Percentiles rank a stretch among this genome's conserved stretches.
Evolutionary conservation across 2,329 filamentous ascomycete genomes (phyloP).

Genomic region (Colletotrichum tamarilloi): DNA sequence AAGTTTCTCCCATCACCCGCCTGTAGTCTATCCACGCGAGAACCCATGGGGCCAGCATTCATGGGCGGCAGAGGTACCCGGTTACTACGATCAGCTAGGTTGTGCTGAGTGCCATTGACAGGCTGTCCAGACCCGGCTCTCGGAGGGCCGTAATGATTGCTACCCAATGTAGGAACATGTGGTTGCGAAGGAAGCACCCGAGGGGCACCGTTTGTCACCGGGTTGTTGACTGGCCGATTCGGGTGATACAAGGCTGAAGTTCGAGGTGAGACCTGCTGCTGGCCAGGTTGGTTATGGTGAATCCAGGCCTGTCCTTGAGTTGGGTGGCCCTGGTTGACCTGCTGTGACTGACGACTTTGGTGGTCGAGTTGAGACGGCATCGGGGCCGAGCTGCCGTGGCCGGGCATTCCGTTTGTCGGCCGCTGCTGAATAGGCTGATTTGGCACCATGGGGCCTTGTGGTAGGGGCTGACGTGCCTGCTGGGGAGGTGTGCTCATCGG

Average conservation of each 20-base stretch:
- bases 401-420: background rate
- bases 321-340: constrained; percentile 4
- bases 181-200: constrained; percentile 21
- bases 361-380: constrained; percentile 9
- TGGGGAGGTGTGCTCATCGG: background rate
- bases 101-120: background rate
- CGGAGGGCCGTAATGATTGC: background rate
- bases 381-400: constrained; percentile 7
- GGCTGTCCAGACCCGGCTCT: background rate
- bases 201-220: background rate
- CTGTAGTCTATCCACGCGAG: background rate
- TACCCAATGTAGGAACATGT: constrained; percentile 4
- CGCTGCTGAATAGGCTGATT: background rate
- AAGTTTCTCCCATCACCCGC: background rate
- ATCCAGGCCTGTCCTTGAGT: constrained; percentile 12
- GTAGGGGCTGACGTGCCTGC: background rate
- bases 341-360: background rate
- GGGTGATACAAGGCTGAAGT: constrained; percentile 3
- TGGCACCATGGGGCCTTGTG: background rate
- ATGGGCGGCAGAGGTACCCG: background rate
- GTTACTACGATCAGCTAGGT: background rate
- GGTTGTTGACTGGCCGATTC: background rate
- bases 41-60: background rate
- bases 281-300: background rate
- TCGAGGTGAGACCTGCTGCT: constrained; percentile 12